Conservation (phyloP, 2,329 filamentous ascomycete species). For the Cladosporium velox region DNA sequence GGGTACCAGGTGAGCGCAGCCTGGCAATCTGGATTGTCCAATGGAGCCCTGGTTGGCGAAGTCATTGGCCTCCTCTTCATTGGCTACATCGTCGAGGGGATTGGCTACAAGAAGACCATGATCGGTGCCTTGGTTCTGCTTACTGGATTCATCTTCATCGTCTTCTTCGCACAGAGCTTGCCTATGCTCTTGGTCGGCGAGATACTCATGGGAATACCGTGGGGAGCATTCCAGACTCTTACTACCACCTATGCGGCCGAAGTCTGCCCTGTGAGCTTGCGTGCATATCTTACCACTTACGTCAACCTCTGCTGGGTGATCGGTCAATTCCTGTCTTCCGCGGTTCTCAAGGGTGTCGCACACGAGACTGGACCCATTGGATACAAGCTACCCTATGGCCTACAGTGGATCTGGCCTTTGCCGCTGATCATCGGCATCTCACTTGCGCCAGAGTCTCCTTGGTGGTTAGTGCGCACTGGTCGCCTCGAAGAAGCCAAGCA, state of each 20-base stretch:
- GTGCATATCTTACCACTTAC: slow-evolving; percentile 60
- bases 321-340: slow-evolving; percentile 57
- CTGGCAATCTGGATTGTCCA: slow-evolving; percentile 61
- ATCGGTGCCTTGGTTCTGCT: slow-evolving; percentile 58
- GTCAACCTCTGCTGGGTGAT: slow-evolving; percentile 64
- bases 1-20: slow-evolving; percentile 52
- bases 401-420: slow-evolving; percentile 46
- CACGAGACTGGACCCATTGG: slow-evolving; percentile 34
- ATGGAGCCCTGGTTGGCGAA: slow-evolving; percentile 62
- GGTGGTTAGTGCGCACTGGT: slow-evolving; percentile 34
- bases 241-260: slow-evolving; percentile 67
- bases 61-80: slow-evolving; percentile 68
- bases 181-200: slow-evolving; percentile 39
- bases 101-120: slow-evolving; percentile 53
- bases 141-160: slow-evolving; percentile 53
- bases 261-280: slow-evolving; percentile 59
- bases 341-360: slow-evolving; percentile 36
- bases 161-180: slow-evolving; percentile 16
- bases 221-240: slow-evolving; percentile 33
- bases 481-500: slow-evolving; percentile 30
- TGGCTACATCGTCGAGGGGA: slow-evolving; percentile 62
- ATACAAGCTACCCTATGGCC: slow-evolving; percentile 45
- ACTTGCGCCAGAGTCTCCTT: slow-evolving; percentile 38
- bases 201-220: slow-evolving; percentile 41
- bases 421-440: slow-evolving; percentile 33